These are phyloP conservation scores for Filobasidium floriforme DNA, from an alignment of 768 basidiomycete species.

Conservation along the genomic window DNA sequence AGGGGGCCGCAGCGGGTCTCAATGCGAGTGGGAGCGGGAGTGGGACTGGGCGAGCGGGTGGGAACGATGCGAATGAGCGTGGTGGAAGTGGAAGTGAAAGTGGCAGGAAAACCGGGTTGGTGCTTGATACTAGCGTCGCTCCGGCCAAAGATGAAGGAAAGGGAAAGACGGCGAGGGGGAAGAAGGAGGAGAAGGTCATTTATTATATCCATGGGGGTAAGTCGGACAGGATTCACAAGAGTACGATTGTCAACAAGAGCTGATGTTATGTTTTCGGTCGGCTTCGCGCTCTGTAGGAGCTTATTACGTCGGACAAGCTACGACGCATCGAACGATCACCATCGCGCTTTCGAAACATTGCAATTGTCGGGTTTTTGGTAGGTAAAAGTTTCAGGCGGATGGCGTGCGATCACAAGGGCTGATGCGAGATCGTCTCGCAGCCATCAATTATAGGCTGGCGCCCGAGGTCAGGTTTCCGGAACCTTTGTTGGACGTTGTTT, in stretches of 20 bases:
- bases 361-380: slow-evolving; percentile 79
- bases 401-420: background rate
- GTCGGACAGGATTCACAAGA: slow-evolving; percentile 27
- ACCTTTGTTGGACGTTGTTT: slow-evolving; percentile 74
- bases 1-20: no score
- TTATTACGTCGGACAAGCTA: slow-evolving; percentile 84
- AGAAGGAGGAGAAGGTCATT: slow-evolving; percentile 61
- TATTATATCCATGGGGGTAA: slow-evolving; percentile 87
- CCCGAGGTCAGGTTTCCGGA: slow-evolving; percentile 93
- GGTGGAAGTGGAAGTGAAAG: background rate
- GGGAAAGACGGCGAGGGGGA: background rate
- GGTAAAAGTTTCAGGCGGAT: slow-evolving; percentile 37
- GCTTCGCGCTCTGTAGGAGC: slow-evolving; percentile 54
- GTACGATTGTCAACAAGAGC: no score
- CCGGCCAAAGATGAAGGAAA: background rate
- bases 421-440: slow-evolving; percentile 41
- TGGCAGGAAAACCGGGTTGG: background rate
- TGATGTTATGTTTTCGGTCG: background rate
- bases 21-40: background rate
- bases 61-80: background rate
- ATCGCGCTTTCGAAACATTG: slow-evolving; percentile 83
- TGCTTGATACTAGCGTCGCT: background rate
- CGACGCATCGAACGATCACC: slow-evolving; percentile 80
- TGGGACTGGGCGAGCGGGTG: background rate
- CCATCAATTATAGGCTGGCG: slow-evolving; percentile 89